Conservation (phyloP, 306 rosid genomes). For the Dalbergia oliveri region DNA sequence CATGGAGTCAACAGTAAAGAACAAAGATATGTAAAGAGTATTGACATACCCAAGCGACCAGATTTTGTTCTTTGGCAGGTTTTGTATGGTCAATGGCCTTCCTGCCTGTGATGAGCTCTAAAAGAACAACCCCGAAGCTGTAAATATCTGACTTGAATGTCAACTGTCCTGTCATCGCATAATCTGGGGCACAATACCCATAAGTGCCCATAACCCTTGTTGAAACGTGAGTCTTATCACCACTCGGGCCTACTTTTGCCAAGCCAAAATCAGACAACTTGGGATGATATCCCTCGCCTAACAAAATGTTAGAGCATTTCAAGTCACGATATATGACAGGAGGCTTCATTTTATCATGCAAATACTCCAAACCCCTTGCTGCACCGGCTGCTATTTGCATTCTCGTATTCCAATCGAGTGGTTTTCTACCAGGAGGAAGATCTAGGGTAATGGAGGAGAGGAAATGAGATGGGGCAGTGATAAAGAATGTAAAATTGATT, state of each 20-base stretch:
- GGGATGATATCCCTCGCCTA: conserved; percentile 73
- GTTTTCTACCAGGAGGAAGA: conserved; percentile 53
- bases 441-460: conserved; percentile 45
- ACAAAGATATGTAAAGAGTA: conserved; percentile 20
- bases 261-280: conserved; percentile 94
- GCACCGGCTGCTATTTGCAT: conserved; percentile 87
- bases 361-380: conserved; percentile 84
- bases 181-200: conserved; percentile 93
- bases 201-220: conserved; percentile 86
- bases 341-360: conserved; percentile 79
- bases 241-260: conserved; percentile 84
- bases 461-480: background rate
- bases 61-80: conserved; percentile 64
- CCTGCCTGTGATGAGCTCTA: conserved; percentile 91
- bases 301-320: conserved; percentile 88
- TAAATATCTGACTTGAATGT: conserved; percentile 89
- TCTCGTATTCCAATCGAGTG: conserved; percentile 87
- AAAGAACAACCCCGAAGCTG: conserved; percentile 93
- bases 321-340: conserved; percentile 82
- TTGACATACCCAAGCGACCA: conserved; percentile 83
- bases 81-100: conserved; percentile 66
- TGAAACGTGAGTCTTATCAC: conserved; percentile 81
- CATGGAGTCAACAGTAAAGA: background rate
- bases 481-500: background rate
- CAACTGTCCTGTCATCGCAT: conserved; percentile 83